A percentile compares a stretch with the other conserved stretches of the same genome.
phyloP scores from a whole-genome alignment of 1,284 basidiomycete species.

The Ganoderma lingzhi region DNA sequence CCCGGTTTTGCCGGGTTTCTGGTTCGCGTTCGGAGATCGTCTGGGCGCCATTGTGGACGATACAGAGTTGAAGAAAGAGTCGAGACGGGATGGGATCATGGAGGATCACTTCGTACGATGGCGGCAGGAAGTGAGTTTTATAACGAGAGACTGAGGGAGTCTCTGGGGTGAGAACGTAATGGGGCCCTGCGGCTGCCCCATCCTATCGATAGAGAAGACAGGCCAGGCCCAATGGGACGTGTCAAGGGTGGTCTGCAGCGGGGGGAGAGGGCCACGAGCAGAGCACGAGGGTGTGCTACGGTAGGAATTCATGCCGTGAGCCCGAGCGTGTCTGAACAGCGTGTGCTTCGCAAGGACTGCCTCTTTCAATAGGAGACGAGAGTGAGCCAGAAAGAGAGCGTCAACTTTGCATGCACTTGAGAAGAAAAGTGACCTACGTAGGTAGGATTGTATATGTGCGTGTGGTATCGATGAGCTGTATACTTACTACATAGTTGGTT shows the following conservation, averaged over 20 bases:
- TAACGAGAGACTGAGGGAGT: neutral
- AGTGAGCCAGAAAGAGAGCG: neutral
- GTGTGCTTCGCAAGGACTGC: neutral
- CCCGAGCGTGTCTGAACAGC: neutral
- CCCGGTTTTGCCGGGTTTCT: neutral
- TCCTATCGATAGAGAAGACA: neutral
- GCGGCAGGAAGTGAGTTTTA: neutral
- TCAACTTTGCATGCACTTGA: neutral
- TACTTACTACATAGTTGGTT: no score
- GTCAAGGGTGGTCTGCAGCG: neutral
- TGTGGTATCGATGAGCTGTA: neutral
- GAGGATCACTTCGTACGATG: neutral
- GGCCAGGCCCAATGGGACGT: neutral
- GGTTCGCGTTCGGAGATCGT: neutral
- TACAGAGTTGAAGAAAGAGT: neutral
- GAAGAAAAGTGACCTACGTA: neutral
- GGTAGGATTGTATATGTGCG: neutral
- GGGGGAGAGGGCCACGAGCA: neutral
- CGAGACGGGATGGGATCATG: neutral
- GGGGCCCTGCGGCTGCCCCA: neutral
- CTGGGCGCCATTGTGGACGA: neutral
- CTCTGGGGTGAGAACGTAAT: constrained; percentile 1
- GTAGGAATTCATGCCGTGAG: neutral
- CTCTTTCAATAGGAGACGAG: neutral
- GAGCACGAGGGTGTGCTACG: constrained; percentile 8